Evolutionary conservation across 495 filamentous ascomycete genomes (phyloP), one percentile per base, ranked within the genome.

Genomic region (Penicillium macrosclerotiorum): DNA sequence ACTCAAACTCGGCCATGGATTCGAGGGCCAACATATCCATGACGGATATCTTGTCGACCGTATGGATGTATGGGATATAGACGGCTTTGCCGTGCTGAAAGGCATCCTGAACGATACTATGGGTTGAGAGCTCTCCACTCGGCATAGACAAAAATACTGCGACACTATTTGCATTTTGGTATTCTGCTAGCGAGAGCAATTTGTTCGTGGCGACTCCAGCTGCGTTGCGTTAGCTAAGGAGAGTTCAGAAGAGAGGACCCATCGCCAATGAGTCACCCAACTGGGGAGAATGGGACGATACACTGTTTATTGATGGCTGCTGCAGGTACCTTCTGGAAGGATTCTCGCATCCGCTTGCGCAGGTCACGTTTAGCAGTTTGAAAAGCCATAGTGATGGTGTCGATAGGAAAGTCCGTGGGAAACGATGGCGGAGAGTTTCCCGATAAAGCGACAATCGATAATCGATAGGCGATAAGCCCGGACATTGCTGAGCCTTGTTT

Each of bases 91-190:
- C 88, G 8, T 72, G 67, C 17, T 68, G 60, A 18, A 98, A 71
- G 13, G 90, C 91, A 76, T 95, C 80, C 26, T 79, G 75, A 13
- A 97, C 88, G 19, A 96, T 88, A 11, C 69, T 63, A 19, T 81
- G 81, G 11, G 94, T 97, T 34, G 85, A 84, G 11, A 95, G 77
- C 64, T 98, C 93, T 12, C 83, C 84, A 26, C 68, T 63, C 3
- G 89, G 89, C 90, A 98, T 98, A 9, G 93, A 95, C 14, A 98
- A 73, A 62, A 94, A 98, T 20, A 97, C 76, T 42, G 89, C 86
- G 51, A 97, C 78, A 19, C 82, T 75, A 45, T 77, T 77, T 22
- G 91, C 89, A 32, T 79, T 71, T 27, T 74, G 71, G 57, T 94
- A 96, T 48, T 84, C 77, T 8, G 80, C 69, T 36, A 82, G 61